Conservation (phyloP, 2,329 filamentous ascomycete genomes). For the Aurifilum marmelostoma region DNA sequence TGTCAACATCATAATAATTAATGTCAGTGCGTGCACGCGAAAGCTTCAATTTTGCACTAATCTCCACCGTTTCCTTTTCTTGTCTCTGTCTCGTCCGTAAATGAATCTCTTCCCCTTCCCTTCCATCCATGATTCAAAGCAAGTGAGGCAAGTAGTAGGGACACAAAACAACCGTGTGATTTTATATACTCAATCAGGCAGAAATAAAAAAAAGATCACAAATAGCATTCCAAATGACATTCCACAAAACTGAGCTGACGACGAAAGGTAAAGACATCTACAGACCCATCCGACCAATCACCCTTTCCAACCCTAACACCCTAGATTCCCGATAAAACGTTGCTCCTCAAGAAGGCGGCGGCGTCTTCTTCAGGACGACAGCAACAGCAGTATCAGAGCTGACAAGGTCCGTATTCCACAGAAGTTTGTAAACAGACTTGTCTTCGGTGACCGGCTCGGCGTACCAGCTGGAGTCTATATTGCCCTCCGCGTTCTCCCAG, state of each 20-base stretch:
- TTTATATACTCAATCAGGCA: neutral
- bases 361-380: neutral
- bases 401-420: conserved; percentile 3
- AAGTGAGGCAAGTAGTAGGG: no score
- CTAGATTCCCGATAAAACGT: neutral
- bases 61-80: no score
- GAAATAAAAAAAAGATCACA: neutral
- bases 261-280: neutral
- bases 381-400: conserved; percentile 3
- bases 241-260: neutral
- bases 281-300: neutral
- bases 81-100: no score
- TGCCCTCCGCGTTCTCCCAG: neutral
- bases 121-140: no score
- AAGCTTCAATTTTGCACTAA: no score
- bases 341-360: neutral
- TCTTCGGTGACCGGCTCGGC: neutral
- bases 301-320: neutral
- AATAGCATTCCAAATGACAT: neutral
- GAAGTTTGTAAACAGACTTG: neutral
- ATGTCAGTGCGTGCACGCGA: no score
- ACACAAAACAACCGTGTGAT: no score
- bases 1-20: no score
- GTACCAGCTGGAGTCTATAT: neutral
- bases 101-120: no score